Conservation (phyloP, 805 yeast species). For the Wickerhamiella domercqiae region DNA sequence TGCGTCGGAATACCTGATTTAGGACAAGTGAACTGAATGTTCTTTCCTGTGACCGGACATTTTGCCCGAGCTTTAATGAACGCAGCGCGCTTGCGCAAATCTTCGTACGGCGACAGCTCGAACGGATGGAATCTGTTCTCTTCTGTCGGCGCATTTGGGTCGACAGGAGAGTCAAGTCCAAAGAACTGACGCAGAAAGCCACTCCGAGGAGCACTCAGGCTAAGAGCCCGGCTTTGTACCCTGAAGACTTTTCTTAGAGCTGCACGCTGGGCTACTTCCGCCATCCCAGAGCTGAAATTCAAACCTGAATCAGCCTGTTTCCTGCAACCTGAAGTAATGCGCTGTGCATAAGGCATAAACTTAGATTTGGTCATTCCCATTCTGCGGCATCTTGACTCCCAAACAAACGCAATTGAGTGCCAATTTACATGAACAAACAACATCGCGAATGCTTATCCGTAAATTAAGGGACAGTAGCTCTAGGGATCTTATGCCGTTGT, state of each 20-base stretch:
- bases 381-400: too few species aligned
- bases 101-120: conserved; percentile 86
- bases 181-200: conserved; percentile 16
- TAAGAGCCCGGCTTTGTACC: conserved; percentile 1
- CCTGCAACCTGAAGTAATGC: too few species aligned
- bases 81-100: conserved; percentile 81
- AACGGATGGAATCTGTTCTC: conserved; percentile 69
- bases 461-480: too few species aligned
- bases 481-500: too few species aligned
- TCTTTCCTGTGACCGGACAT: conserved; percentile 78
- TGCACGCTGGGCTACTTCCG: too few species aligned
- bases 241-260: not conserved
- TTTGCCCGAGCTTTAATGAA: conserved; percentile 71
- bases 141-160: conserved; percentile 35
- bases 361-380: not conserved
- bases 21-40: conserved; percentile 80
- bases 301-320: too few species aligned
- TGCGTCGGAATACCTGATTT: conserved; percentile 94
- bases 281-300: too few species aligned
- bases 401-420: too few species aligned
- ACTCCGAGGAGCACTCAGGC: conserved; percentile 2
- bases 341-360: not conserved
- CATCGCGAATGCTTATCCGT: too few species aligned
- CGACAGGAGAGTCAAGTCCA: conserved; percentile 14
- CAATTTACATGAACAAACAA: too few species aligned